These are phyloP conservation scores for Mayamaea pseudoterrestris DNA, from an alignment of 108 stramenopile genomes.

Conservation along the genomic window DNA sequence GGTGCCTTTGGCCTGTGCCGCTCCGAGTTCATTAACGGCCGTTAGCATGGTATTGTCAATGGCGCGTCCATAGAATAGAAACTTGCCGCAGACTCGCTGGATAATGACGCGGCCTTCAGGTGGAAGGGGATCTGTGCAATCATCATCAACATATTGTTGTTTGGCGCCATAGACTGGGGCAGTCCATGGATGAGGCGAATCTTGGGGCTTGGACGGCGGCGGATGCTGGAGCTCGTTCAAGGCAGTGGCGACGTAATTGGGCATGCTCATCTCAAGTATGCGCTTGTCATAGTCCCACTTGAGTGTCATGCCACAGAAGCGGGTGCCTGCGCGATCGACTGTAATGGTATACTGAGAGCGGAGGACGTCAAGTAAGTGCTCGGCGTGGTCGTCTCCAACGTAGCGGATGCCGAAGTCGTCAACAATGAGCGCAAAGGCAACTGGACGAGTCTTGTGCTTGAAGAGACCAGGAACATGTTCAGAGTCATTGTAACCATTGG, in stretches of 20 bases:
- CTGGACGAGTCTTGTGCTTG: slow-evolving; percentile 20
- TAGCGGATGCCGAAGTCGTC: slow-evolving; percentile 44
- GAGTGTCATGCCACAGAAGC: slow-evolving; percentile 16
- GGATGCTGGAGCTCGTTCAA: slow-evolving; percentile 19
- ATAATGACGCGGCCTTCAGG: slow-evolving; percentile 9
- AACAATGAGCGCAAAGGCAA: slow-evolving; percentile 33
- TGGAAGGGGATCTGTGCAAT: slow-evolving; percentile 8
- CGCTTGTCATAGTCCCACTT: slow-evolving; percentile 17
- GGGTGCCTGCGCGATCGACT: slow-evolving; percentile 17
- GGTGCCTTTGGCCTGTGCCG: slow-evolving; percentile 18
- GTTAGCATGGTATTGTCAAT: slow-evolving; percentile 26
- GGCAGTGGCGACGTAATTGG: slow-evolving; percentile 20
- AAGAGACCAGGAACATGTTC: slow-evolving; percentile 24
- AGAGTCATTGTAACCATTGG: slow-evolving; percentile 4
- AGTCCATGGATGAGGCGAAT: slow-evolving; percentile 22
- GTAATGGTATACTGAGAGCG: slow-evolving; percentile 4
- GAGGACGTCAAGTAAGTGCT: slow-evolving; percentile 26
- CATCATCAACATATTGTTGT: slow-evolving; percentile 15
- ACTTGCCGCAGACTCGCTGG: slow-evolving; percentile 25
- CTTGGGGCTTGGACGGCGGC: slow-evolving; percentile 15
- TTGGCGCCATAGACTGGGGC: slow-evolving; percentile 27
- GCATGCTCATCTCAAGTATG: slow-evolving; percentile 25
- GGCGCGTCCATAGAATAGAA: slow-evolving; percentile 29
- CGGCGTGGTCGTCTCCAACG: slow-evolving; percentile 13
- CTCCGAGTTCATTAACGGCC: slow-evolving; percentile 14